phyloP scores from a whole-genome alignment of 2,329 filamentous ascomycete species.

The Paraconiothyrium sp. region DNA sequence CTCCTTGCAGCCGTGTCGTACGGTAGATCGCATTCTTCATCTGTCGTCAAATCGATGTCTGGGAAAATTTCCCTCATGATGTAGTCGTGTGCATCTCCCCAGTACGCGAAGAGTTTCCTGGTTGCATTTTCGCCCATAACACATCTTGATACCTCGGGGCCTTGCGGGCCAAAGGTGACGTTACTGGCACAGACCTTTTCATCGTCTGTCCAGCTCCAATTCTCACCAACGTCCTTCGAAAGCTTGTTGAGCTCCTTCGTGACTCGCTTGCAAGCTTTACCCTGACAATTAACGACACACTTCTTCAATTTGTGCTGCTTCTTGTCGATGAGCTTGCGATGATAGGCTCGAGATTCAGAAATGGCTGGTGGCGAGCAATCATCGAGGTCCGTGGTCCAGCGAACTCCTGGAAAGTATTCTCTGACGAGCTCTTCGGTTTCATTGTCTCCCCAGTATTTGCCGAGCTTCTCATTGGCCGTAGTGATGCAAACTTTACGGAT shows the following conservation, averaged over 20 bases:
- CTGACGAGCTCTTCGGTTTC: background rate
- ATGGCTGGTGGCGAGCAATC: conserved; percentile 9
- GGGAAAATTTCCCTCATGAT: background rate
- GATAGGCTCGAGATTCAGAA: background rate
- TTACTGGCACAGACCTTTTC: background rate
- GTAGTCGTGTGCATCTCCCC: background rate
- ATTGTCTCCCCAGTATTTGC: conserved; percentile 12
- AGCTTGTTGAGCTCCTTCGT: conserved; percentile 11
- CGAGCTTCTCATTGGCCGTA: conserved; percentile 8
- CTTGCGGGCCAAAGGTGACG: background rate
- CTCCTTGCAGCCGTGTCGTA: background rate
- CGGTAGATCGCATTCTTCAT: background rate
- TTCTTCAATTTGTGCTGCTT: background rate
- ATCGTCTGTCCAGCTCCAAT: conserved; percentile 9
- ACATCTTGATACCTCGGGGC: background rate
- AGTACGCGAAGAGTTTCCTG: background rate
- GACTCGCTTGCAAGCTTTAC: conserved; percentile 9
- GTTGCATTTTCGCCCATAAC: background rate
- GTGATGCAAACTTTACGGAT: conserved; percentile 13
- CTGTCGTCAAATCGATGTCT: too few species aligned
- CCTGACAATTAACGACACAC: conserved; percentile 1
- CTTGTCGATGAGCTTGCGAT: conserved; percentile 8
- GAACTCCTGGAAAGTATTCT: background rate
- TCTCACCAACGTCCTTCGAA: conserved; percentile 11
- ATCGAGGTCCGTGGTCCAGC: conserved; percentile 7